phyloP scores from a whole-genome alignment of 2,329 filamentous ascomycete genomes.

The Aspergillus sp. region DNA sequence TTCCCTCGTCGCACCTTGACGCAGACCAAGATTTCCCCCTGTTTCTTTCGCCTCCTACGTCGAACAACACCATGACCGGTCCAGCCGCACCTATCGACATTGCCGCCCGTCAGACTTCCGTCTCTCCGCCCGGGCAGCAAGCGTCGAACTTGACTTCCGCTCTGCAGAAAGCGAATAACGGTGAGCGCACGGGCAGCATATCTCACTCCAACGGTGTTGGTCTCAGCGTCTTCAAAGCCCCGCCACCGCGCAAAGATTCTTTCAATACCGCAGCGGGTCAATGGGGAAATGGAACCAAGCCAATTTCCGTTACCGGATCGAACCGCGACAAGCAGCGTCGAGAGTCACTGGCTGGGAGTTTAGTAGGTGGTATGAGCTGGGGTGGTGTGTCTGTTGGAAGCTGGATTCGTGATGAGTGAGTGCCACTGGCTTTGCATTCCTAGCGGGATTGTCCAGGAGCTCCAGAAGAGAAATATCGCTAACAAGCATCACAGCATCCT shows the following conservation, averaged over 20 bases:
- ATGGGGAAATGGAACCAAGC: constrained; percentile 52
- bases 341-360: constrained; percentile 55
- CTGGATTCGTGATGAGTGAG: constrained; percentile 97
- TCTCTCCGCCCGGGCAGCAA: constrained; percentile 53
- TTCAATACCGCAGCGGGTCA: constrained; percentile 45
- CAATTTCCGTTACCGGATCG: constrained; percentile 52
- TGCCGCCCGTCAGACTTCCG: constrained; percentile 50
- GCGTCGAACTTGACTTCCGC: constrained; percentile 59
- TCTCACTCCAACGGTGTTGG: constrained; percentile 38
- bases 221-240: constrained; percentile 32
- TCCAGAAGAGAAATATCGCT: constrained; percentile 8
- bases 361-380: constrained; percentile 85
- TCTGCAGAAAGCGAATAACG: constrained; percentile 45
- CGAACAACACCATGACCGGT: constrained; percentile 43
- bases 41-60: constrained; percentile 31
- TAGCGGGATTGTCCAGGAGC: constrained; percentile 12
- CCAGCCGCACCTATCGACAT: constrained; percentile 55
- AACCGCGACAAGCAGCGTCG: constrained; percentile 47
- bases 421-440: constrained; percentile 21
- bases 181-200: constrained; percentile 36
- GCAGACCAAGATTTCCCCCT: constrained; percentile 33
- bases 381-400: constrained; percentile 92
- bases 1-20: constrained; percentile 24
- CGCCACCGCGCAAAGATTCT: constrained; percentile 48
- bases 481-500: constrained; percentile 60